Base-by-base conservation (phyloP, 2,329 filamentous ascomycete genomes). In the Penicillium sp. region DNA sequence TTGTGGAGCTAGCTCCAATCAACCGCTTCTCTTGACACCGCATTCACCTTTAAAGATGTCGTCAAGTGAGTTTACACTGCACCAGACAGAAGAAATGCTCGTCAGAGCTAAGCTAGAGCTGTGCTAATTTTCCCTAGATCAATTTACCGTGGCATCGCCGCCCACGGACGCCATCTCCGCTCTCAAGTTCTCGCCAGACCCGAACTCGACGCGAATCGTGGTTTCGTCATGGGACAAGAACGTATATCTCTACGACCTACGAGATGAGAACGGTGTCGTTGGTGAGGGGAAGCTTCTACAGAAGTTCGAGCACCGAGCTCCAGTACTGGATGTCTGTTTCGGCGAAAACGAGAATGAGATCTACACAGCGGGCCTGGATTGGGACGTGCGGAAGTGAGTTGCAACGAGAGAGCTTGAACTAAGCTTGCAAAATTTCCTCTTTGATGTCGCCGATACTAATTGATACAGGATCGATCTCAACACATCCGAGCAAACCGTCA, bases 221-320 rank as follows among this genome's bases (percentile, higher is more conserved):
- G 93, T 94, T 68, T 90, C 93, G 11, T 96, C 92, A 57, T 99
- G 95, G 95, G 94, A 98, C 78, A 91, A 88, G 77, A 87, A 91
- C 74, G 87, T 96, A 57, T 96, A 97, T 77, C 83, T 94, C 54
- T 98, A 98, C 82, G 91, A 96, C 72, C 84, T 89, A 60, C 79
- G 81, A 17, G 77, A 78, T 48, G 80, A 81, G 62, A 84, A 83
- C 53, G 75, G 74, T 22, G 82, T 84, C 63, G 82, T 84, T 39
- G 84, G 84, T 25, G 77, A 80, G 53, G 88, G 87, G 6, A 85
- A 84, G 56, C 82, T 96, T 34, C 71, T 93, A 35, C 84, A 86
- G 65, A 91, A 88, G 65, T 92, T 89, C 71, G 88, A 92, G 75
- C 90, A 95, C 75, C 86, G 88, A 61, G 91, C 91, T 7, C 92